Evolutionary conservation across 345 rosid species (phyloP), one percentile per base, ranked within the genome.

Genomic region (Linum lewisii): DNA sequence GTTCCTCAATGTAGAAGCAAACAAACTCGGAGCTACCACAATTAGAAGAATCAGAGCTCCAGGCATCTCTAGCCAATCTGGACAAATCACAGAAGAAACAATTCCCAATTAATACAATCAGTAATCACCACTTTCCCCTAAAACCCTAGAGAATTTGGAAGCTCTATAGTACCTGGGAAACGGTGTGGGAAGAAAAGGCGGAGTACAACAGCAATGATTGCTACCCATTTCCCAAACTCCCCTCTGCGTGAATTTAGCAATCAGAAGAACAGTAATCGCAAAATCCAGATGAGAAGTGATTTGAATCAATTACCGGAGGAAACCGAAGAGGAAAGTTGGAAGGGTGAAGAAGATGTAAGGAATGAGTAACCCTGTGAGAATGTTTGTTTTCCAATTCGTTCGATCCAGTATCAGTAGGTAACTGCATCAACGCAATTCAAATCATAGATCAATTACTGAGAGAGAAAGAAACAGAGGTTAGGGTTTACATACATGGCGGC

Each of bases 281-380:
- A n/a, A n/a, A n/a, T n/a, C n/a, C n/a, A n/a, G n/a, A n/a, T n/a
- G n/a, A n/a, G n/a, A n/a, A n/a, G n/a, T n/a, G n/a, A n/a, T n/a
- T n/a, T 4, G 15, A 1, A 13, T 21, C 14, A 10, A 2, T 52
- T 11, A 52, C 56, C 56, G 8, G 22, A 52, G 25, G 8, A 52
- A 20, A 24, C 25, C 6, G 24, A 52, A 52, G 23, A 52, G 25
- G 15, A 52, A 24, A 20, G 56, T 15, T 15, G 56, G 56, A 11
- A 52, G 56, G 25, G 24, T 52, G 56, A 52, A 52, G 56, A 52
- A 42, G 74, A 64, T 13, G 83, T 73, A 45, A 81, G 76, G 47
- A 85, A 88, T 4, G 92, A 91, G 71, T 88, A 20, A 20, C 88
- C 73, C 85, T 73, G 77, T 83, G 84, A 64, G 92, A 82, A 19